Percentiles rank a stretch among this genome's conserved stretches.
phyloP scores from a whole-genome alignment of 1,139 yeast species.

The Schizosaccharomyces versatilis region DNA sequence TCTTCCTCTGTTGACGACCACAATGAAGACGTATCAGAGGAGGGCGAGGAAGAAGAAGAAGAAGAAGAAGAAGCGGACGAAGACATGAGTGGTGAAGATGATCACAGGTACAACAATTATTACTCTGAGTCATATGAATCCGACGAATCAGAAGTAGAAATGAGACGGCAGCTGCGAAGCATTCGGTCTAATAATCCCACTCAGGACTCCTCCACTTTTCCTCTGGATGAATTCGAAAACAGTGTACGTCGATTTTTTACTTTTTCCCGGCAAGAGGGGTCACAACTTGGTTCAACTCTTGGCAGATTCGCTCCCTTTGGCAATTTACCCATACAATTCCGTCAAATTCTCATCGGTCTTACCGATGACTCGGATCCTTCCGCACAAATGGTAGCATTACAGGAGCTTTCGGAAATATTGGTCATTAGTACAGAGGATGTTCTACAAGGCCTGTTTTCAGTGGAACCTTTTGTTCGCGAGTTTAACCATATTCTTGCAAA shows the following conservation, averaged over 20 bases:
- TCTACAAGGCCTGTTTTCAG: conserved; percentile 28
- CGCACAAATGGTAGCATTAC: conserved; percentile 23
- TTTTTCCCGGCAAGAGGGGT: neutral
- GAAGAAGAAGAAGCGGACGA: conserved; percentile 13
- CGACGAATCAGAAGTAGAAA: too few relatives aligned
- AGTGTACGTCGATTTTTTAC: neutral
- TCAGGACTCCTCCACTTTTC: too few relatives aligned
- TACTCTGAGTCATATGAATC: too few relatives aligned
- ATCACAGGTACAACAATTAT: neutral
- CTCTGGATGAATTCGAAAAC: too few relatives aligned
- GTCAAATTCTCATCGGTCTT: conserved; percentile 17
- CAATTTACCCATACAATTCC: conserved; percentile 9
- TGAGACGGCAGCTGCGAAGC: too few relatives aligned
- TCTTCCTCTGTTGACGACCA: conserved; percentile 10
- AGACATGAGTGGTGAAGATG: conserved; percentile 6
- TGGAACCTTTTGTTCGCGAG: conserved; percentile 32
- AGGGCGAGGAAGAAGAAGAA: conserved; percentile 10
- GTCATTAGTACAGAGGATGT: conserved; percentile 21
- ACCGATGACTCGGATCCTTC: conserved; percentile 24
- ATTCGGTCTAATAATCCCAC: too few relatives aligned
- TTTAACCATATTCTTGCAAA: conserved; percentile 34
- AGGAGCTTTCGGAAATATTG: conserved; percentile 21
- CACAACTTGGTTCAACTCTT: too few relatives aligned
- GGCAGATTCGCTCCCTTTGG: neutral
- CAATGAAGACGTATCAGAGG: conserved; percentile 16